These are phyloP conservation scores for Melanopsichium pennsylvanicum DNA, from an alignment of 1,284 basidiomycete species.

Conservation along the genomic window DNA sequence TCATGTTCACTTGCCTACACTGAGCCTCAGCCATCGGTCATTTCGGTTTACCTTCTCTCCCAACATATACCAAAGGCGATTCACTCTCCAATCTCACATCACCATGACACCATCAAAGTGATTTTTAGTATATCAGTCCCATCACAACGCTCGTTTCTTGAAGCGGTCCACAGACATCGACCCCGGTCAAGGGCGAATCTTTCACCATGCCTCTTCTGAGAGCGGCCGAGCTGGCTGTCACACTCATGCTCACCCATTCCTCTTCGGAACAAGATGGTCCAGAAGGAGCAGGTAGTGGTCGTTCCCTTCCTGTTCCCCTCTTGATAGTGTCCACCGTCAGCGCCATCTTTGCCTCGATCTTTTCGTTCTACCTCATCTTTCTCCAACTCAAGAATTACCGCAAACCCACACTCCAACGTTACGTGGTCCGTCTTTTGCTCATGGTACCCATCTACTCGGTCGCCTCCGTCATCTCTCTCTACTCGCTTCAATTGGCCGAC, in stretches of 20 bases:
- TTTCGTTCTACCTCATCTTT: constrained; percentile 83
- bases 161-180: too few relatives aligned
- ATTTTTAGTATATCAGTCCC: too few relatives aligned
- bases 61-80: too few relatives aligned
- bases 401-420: constrained; percentile 70
- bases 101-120: too few relatives aligned
- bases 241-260: constrained; percentile 6
- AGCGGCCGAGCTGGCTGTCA: constrained; percentile 8
- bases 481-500: constrained; percentile 92
- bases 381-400: constrained; percentile 77
- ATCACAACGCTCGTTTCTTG: too few relatives aligned
- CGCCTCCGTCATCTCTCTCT: constrained; percentile 88
- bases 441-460: constrained; percentile 96
- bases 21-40: too few relatives aligned
- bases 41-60: too few relatives aligned
- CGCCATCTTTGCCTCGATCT: constrained; percentile 73
- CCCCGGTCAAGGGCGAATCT: too few relatives aligned
- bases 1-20: too few relatives aligned
- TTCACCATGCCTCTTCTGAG: constrained; percentile 20
- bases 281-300: constrained; percentile 68
- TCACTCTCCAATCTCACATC: too few relatives aligned
- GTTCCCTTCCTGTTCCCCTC: constrained; percentile 70
- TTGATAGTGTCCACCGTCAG: constrained; percentile 72
- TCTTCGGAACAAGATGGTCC: constrained; percentile 19
- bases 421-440: constrained; percentile 93